phyloP scores from a whole-genome alignment of 2,329 filamentous ascomycete species.

The Chalara sp. region DNA sequence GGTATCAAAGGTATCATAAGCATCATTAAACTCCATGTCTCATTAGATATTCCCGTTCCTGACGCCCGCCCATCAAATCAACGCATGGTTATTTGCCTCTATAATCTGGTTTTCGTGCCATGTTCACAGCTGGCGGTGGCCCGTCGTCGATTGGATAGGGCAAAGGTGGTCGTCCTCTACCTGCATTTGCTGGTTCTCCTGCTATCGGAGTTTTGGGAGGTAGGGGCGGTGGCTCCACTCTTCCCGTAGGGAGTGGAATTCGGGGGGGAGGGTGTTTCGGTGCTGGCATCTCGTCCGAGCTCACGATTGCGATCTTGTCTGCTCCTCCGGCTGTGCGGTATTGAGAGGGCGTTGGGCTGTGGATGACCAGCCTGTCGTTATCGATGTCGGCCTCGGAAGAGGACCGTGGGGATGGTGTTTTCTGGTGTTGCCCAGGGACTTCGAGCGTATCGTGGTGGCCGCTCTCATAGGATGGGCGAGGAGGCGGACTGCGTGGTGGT shows the following conservation, averaged over 20 bases:
- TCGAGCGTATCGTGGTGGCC: slow-evolving; percentile 22
- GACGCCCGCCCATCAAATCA: not conserved
- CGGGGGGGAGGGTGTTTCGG: not conserved
- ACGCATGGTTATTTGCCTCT: slow-evolving; percentile 5
- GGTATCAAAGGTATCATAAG: not conserved
- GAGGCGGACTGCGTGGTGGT: slow-evolving; percentile 17
- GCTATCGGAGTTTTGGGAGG: slow-evolving; percentile 73
- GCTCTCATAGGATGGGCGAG: slow-evolving; percentile 27
- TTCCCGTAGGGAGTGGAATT: slow-evolving; percentile 8
- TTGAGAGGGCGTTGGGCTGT: slow-evolving; percentile 51
- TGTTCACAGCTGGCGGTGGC: slow-evolving; percentile 77
- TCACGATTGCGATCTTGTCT: slow-evolving; percentile 63
- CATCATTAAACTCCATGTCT: not conserved
- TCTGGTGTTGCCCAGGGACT: slow-evolving; percentile 13
- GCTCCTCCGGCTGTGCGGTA: slow-evolving; percentile 50
- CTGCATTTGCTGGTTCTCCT: slow-evolving; percentile 29
- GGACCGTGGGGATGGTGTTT: slow-evolving; percentile 32
- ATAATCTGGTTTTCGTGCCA: slow-evolving; percentile 67
- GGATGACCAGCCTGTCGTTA: slow-evolving; percentile 44
- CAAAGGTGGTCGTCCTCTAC: slow-evolving; percentile 24
- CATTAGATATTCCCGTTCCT: not conserved
- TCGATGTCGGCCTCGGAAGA: slow-evolving; percentile 16
- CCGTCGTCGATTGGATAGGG: slow-evolving; percentile 77
- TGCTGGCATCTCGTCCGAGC: slow-evolving; percentile 48
- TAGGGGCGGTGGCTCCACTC: slow-evolving; percentile 58